phyloP scores from a whole-genome alignment of 1,284 basidiomycete genomes.

The Rhodotorula sp. region DNA sequence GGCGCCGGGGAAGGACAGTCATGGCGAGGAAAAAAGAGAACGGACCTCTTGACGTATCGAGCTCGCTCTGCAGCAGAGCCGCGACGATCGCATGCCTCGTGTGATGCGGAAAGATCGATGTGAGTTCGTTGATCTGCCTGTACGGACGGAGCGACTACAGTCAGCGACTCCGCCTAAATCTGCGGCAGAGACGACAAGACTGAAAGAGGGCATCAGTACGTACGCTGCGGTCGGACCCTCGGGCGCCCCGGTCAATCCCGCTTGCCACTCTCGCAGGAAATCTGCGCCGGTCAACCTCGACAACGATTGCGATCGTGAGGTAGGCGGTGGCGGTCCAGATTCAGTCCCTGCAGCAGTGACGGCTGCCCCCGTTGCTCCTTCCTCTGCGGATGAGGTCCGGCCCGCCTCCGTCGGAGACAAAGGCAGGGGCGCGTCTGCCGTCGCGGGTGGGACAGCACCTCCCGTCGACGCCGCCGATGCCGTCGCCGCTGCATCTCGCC shows the following conservation, averaged over 20 bases:
- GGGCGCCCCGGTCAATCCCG: slow-evolving; percentile 25
- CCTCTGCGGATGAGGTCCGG: neutral
- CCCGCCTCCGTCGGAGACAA: neutral
- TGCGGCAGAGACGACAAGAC: neutral
- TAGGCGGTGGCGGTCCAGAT: neutral
- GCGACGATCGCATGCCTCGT: slow-evolving; percentile 23
- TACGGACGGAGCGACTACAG: neutral
- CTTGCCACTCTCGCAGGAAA: slow-evolving; percentile 32
- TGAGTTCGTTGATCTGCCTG: slow-evolving; percentile 33
- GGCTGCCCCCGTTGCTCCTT: neutral
- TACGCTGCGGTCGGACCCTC: slow-evolving; percentile 15
- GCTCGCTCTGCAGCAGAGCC: slow-evolving; percentile 23
- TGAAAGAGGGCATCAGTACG: neutral
- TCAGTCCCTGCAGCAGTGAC: neutral
- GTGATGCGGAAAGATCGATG: slow-evolving; percentile 32
- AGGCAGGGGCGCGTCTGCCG: neutral
- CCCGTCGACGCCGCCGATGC: neutral
- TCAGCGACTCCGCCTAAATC: neutral
- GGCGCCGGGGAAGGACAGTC: neutral
- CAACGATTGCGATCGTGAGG: neutral
- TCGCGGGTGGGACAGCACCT: no score
- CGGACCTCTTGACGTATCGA: slow-evolving; percentile 19
- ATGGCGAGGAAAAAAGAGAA: neutral
- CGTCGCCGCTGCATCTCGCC: neutral
- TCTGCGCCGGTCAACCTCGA: slow-evolving; percentile 10